These are phyloP conservation scores for Termitomyces titanicus DNA, from an alignment of 768 basidiomycete genomes.

Conservation along the genomic window DNA sequence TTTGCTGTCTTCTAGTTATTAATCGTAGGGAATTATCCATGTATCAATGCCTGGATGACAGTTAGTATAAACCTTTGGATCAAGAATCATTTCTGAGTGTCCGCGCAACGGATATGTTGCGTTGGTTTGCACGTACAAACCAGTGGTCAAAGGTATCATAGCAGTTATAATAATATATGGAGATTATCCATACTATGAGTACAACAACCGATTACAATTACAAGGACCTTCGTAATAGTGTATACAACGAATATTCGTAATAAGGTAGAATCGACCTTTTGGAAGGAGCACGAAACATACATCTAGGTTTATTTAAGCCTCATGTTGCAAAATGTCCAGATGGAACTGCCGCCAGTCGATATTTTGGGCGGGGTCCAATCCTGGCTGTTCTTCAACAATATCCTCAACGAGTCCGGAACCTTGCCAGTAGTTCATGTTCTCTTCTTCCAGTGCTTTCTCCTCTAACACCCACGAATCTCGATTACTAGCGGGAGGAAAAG, in stretches of 20 bases:
- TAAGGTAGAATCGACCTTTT: not conserved
- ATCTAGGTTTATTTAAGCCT: slow-evolving; percentile 9
- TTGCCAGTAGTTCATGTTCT: slow-evolving; percentile 20
- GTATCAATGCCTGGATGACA: too few relatives aligned
- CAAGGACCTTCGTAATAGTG: not conserved
- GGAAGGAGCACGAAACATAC: not conserved
- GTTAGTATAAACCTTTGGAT: too few relatives aligned
- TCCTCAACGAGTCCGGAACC: slow-evolving; percentile 20
- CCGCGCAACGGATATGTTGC: not conserved
- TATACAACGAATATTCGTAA: not conserved
- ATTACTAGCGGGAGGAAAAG: slow-evolving; percentile 20
- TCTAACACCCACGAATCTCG: slow-evolving; percentile 5
- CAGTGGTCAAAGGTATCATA: not conserved
- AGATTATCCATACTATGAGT: not conserved
- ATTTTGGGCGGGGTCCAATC: slow-evolving; percentile 32
- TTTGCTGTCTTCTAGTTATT: not conserved
- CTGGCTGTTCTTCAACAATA: slow-evolving; percentile 25
- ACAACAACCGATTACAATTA: not conserved
- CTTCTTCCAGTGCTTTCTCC: slow-evolving; percentile 28
- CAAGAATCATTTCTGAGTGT: not conserved
- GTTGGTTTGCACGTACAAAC: not conserved
- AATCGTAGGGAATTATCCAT: not conserved
- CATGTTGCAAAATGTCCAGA: slow-evolving; percentile 35
- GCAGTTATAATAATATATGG: too few relatives aligned
- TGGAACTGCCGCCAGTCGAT: slow-evolving; percentile 62